Conservation (phyloP, 345 rosid species). For the Populus deltoides region DNA sequence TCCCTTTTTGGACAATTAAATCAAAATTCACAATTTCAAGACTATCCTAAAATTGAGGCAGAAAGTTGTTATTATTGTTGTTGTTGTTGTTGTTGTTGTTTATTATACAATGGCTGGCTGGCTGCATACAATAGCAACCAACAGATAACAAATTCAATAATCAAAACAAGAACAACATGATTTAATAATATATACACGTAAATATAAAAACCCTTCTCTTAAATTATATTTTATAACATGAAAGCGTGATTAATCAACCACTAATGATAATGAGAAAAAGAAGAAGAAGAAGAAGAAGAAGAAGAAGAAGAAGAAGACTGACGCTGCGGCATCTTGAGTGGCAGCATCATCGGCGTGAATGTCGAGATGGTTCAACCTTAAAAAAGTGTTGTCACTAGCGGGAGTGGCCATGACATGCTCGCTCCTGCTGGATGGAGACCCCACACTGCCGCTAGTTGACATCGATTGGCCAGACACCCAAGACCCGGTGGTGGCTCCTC, state of each 20-base stretch:
- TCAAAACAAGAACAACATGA: not conserved
- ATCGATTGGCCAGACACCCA: constrained; percentile 92
- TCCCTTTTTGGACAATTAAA: not conserved
- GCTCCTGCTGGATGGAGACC: constrained; percentile 89
- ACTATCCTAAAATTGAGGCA: not conserved
- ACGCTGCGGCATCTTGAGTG: constrained; percentile 77
- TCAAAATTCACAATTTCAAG: not conserved
- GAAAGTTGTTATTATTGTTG: not conserved
- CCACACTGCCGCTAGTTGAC: constrained; percentile 88
- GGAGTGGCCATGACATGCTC: constrained; percentile 67
- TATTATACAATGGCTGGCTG: not conserved
- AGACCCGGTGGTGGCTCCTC: constrained; percentile 51
- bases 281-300: not conserved
- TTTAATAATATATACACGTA: constrained; percentile 16
- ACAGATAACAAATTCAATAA: not conserved
- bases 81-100: no score
- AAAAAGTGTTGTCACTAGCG: constrained; percentile 61
- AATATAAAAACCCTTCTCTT: not conserved
- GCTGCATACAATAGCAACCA: not conserved
- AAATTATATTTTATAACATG: not conserved
- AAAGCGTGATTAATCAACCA: constrained; percentile 12
- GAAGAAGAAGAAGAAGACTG: constrained; percentile 4
- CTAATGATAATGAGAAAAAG: not conserved
- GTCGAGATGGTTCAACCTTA: constrained; percentile 69
- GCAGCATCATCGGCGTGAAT: constrained; percentile 92